Evolutionary conservation across 345 rosid species (phyloP).

Genomic region (Odontarrhena argentea): DNA sequence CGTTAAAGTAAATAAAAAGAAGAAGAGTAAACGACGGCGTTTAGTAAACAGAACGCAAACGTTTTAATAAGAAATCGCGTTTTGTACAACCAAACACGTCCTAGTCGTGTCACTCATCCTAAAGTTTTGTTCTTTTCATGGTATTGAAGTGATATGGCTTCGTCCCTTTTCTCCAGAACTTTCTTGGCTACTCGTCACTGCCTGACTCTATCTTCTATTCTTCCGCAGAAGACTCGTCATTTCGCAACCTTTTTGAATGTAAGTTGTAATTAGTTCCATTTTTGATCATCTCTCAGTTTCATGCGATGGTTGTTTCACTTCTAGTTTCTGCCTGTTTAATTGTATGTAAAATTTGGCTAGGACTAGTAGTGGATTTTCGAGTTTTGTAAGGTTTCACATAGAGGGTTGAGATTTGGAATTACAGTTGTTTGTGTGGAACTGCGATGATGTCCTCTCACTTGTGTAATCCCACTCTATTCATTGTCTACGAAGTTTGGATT

Average conservation of each 20-base stretch:
- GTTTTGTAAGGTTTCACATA: slow-evolving; percentile 12
- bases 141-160: slow-evolving; percentile 47
- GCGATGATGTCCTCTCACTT: background rate
- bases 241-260: slow-evolving; percentile 48
- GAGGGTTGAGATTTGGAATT: background rate
- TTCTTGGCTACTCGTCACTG: slow-evolving; percentile 42
- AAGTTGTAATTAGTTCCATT: slow-evolving; percentile 27
- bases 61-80: background rate
- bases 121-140: too few species aligned
- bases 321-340: background rate
- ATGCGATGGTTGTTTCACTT: background rate
- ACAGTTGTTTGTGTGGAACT: background rate
- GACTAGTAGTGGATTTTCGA: background rate
- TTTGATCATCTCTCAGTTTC: slow-evolving; percentile 4
- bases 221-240: slow-evolving; percentile 35
- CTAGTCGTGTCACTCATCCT: background rate
- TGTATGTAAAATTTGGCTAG: background rate
- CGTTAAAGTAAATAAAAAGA: background rate
- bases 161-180: slow-evolving; percentile 45
- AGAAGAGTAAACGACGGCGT: background rate
- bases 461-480: background rate
- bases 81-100: slow-evolving; percentile 6
- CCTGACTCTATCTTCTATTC: slow-evolving; percentile 35
- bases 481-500: slow-evolving; percentile 1
- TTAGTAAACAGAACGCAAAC: slow-evolving; percentile 9